These are phyloP conservation scores for Urochloa ruziziensis DNA, from an alignment of 176 grass and related monocot genomes.

Conservation along the genomic window DNA sequence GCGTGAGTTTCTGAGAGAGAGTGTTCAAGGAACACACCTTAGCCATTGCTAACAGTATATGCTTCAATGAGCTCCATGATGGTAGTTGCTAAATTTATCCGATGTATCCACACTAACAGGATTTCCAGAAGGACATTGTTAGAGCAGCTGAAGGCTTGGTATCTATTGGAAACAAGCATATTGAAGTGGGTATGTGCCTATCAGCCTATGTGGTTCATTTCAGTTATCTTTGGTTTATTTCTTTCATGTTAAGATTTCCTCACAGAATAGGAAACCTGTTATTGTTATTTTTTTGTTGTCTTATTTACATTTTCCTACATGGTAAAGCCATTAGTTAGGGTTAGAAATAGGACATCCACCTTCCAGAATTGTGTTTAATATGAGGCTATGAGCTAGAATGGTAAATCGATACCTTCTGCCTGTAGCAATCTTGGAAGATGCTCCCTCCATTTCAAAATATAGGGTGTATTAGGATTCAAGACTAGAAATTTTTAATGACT, in stretches of 20 bases:
- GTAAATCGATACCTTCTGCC: neutral
- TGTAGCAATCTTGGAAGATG: neutral
- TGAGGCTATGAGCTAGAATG: conserved; percentile 9
- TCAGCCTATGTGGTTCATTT: conserved; percentile 29
- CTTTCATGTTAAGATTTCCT: conserved; percentile 23
- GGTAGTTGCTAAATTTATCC: conserved; percentile 19
- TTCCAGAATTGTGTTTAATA: conserved; percentile 12
- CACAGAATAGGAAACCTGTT: neutral
- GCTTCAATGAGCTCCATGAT: conserved; percentile 14
- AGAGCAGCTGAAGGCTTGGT: conserved; percentile 77
- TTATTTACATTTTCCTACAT: neutral
- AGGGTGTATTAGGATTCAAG: neutral
- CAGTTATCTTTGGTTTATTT: conserved; percentile 23
- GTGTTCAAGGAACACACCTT: too few species aligned
- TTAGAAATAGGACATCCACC: conserved; percentile 15
- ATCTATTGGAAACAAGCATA: conserved; percentile 60
- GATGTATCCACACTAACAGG: conserved; percentile 41
- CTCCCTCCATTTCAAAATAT: neutral
- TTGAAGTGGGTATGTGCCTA: conserved; percentile 89
- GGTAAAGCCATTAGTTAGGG: conserved; percentile 1
- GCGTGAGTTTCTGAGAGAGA: too few species aligned
- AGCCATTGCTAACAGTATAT: too few species aligned
- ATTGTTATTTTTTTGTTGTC: conserved; percentile 23
- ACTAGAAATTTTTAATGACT: too few species aligned
- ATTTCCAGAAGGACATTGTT: conserved; percentile 96